A percentile compares a stretch with the other conserved stretches of the same genome.
Evolutionary conservation across 2,329 filamentous ascomycete species (phyloP).

Genomic region (Amauroascus verrucosus): DNA sequence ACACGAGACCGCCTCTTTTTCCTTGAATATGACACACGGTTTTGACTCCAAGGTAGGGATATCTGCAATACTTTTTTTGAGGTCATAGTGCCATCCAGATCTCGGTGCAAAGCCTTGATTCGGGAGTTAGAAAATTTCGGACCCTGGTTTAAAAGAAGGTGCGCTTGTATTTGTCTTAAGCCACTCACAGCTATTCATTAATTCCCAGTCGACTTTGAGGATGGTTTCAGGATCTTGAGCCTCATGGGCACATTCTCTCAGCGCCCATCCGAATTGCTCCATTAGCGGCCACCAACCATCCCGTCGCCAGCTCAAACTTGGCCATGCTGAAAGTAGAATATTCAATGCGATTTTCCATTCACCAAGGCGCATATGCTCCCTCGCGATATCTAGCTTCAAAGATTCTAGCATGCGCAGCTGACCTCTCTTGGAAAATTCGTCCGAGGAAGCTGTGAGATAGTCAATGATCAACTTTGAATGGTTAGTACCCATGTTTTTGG

Average conservation of each 20-base stretch:
- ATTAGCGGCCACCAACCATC: constrained; percentile 52
- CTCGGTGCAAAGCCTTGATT: constrained; percentile 28
- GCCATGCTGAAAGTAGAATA: constrained; percentile 46
- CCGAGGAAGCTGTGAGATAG: constrained; percentile 39
- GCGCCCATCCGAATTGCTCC: constrained; percentile 42
- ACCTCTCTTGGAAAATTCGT: constrained; percentile 43
- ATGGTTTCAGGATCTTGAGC: constrained; percentile 40
- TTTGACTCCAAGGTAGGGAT: constrained; percentile 32
- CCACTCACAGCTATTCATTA: constrained; percentile 33
- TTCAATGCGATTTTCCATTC: constrained; percentile 44
- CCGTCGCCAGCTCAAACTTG: constrained; percentile 47
- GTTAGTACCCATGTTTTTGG: constrained; percentile 39
- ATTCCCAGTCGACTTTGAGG: constrained; percentile 48
- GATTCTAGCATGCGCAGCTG: constrained; percentile 48
- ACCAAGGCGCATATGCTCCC: constrained; percentile 43
- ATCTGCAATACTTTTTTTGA: constrained; percentile 38
- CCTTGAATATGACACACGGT: constrained; percentile 38
- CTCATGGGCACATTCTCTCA: constrained; percentile 45
- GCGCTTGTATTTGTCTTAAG: neutral
- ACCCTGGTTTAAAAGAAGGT: too few species aligned
- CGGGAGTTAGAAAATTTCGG: constrained; percentile 4
- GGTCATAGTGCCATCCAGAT: constrained; percentile 34
- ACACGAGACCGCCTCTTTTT: constrained; percentile 41
- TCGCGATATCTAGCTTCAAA: constrained; percentile 45
- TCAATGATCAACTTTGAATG: constrained; percentile 43